A percentile compares a stretch with the other conserved stretches of the same genome.
phyloP scores from a whole-genome alignment of 352 stramenopile species.

The Globisporangium sylvaticum region DNA sequence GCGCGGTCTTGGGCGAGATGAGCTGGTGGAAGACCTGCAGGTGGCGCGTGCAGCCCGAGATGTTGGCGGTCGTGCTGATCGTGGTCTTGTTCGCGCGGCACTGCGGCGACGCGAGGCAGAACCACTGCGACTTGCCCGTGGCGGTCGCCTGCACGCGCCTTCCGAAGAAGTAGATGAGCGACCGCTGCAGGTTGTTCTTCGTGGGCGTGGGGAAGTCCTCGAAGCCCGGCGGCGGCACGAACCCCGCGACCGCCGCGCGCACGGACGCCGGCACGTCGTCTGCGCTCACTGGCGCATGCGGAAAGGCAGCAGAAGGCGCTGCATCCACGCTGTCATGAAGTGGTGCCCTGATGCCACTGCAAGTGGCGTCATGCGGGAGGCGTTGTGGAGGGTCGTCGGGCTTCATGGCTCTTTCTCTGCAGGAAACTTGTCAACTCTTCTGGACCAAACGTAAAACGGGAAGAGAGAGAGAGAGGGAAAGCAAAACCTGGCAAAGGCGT shows the following conservation, averaged over 20 bases:
- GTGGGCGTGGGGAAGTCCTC: constrained; percentile 17
- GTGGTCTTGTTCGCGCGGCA: constrained; percentile 20
- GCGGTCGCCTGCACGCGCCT: constrained; percentile 14
- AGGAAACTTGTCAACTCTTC: background rate
- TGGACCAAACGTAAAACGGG: background rate
- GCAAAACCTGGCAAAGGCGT: background rate
- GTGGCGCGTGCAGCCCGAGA: constrained; percentile 23
- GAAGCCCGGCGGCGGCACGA: constrained; percentile 17
- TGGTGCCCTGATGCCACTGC: background rate
- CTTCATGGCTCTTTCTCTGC: background rate
- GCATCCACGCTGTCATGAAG: background rate
- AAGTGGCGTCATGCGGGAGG: background rate
- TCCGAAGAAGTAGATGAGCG: constrained; percentile 25
- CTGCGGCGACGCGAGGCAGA: constrained; percentile 21
- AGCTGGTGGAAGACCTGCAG: constrained; percentile 24
- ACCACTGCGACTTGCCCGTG: constrained; percentile 20
- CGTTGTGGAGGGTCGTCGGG: background rate
- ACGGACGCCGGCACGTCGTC: constrained; percentile 13
- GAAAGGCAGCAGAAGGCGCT: too few species aligned
- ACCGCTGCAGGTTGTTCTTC: constrained; percentile 26
- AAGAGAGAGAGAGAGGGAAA: background rate
- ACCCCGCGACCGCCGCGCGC: constrained; percentile 10
- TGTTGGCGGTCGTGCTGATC: constrained; percentile 25
- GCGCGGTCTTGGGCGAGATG: constrained; percentile 21
- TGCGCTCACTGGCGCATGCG: constrained; percentile 1